Base-by-base conservation (phyloP, 2,329 filamentous ascomycete species). In the Diaporthe aspalathi region DNA sequence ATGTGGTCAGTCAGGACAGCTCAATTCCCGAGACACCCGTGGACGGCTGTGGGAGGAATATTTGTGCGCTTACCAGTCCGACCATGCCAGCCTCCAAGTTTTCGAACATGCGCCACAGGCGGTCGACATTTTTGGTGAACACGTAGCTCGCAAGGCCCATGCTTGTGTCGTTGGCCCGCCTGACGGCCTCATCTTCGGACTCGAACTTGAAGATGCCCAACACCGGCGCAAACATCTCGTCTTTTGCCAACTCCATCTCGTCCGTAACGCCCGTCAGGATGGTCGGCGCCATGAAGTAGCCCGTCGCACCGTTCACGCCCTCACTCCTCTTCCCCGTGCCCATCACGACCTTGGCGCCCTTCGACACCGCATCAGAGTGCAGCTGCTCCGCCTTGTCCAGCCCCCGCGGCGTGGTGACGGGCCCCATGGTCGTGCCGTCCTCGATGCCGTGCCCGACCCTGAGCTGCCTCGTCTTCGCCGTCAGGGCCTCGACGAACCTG, bases 231-330 rank as follows among this genome's bases (percentile, higher is more conserved):
- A 77, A 78, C 27, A 72, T 72, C 54, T 78, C 77, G 5, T 76
- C 75, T 5, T 47, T 24, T 6, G 72, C 67, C 3, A 77, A 27
- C 12, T 56, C 68, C 72, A 77, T 76, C 9, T 79, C 74, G 1
- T 74, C 67, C 11, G 76, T 75, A 4, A 77, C 74, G 20, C 89
- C 89, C 27, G 89, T 87, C 70, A 94, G 85, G 35, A 94, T 89
- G 0, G 92, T 94, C 0, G 91, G 90, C 74, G 91, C 85, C 81
- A 89, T 93, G 83, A 93, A 94, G 79, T 93, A 92, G 7, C 84
- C 79, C 3, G 91, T 91, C 1, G 82, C 49, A 90, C 87, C 17
- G 35, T 88, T 83, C 63, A 90, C 81, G 1, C 35, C 68, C 14
- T 20, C 22, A 22, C 60, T 50, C 4, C 69, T 50, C 78, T 84